Conservation (phyloP, 495 filamentous ascomycete genomes). For the Echria macrotheca region DNA sequence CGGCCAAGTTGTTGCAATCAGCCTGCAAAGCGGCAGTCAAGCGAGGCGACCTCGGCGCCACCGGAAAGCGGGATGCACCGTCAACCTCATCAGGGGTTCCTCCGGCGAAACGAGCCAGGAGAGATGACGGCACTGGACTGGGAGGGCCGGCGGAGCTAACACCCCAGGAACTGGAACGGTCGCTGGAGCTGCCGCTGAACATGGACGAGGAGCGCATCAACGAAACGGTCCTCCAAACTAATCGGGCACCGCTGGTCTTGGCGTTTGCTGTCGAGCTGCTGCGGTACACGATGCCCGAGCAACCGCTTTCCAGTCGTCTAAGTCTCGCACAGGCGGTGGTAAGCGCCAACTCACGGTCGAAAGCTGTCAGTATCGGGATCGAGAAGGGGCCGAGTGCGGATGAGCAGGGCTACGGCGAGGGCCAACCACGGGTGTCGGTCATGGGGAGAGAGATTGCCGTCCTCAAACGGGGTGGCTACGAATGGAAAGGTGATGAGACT, state of each 20-base stretch:
- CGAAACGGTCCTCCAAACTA: conserved; percentile 58
- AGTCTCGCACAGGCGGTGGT: conserved; percentile 76
- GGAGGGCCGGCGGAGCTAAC: conserved; percentile 36
- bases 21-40: conserved; percentile 60
- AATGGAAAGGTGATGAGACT: conserved; percentile 48
- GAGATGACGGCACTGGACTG: conserved; percentile 27
- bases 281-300: conserved; percentile 74
- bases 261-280: conserved; percentile 71
- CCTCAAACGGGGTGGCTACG: conserved; percentile 71
- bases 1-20: conserved; percentile 61
- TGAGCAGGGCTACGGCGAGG: conserved; percentile 66
- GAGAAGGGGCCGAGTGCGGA: conserved; percentile 61
- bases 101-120: conserved; percentile 41
- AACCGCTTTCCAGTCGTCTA: conserved; percentile 73
- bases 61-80: conserved; percentile 34
- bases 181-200: conserved; percentile 56
- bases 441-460: conserved; percentile 68
- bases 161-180: conserved; percentile 60
- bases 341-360: conserved; percentile 67
- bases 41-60: conserved; percentile 24
- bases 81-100: not conserved
- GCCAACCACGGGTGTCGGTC: conserved; percentile 64
- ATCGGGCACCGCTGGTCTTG: conserved; percentile 73
- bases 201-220: conserved; percentile 55
- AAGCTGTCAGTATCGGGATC: conserved; percentile 68